Percentiles rank a stretch among this genome's conserved stretches.
Conservation (phyloP, 345 rosid genomes). For the Pugionium dolabratum region DNA sequence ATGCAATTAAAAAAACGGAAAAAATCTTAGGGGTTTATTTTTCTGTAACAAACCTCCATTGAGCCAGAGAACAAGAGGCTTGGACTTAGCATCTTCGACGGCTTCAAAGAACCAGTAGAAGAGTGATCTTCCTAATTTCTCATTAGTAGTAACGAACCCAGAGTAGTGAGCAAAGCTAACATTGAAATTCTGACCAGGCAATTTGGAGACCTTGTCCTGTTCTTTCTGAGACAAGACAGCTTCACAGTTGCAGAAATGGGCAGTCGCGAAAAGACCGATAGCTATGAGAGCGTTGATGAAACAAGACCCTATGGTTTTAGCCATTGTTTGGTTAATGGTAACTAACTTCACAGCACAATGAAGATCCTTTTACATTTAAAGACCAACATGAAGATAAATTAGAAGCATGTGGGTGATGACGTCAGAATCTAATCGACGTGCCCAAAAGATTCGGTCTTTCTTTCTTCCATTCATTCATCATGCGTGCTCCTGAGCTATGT, state of each 20-base stretch:
- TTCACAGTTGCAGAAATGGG: constrained; percentile 33
- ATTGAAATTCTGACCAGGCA: constrained; percentile 74
- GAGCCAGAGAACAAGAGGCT: constrained; percentile 92
- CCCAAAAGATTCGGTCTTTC: constrained; percentile 24
- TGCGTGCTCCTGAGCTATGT: constrained; percentile 20
- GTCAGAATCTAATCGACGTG: constrained; percentile 24
- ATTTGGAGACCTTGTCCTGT: constrained; percentile 57
- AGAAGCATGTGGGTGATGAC: constrained; percentile 31
- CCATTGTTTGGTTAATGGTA: constrained; percentile 28
- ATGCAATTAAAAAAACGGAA: neutral
- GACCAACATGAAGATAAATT: neutral
- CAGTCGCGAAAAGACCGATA: constrained; percentile 25
- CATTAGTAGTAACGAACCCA: constrained; percentile 70
- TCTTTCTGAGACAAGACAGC: constrained; percentile 49
- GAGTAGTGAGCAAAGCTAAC: constrained; percentile 71
- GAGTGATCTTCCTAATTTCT: constrained; percentile 66
- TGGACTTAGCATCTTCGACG: constrained; percentile 67
- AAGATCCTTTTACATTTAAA: constrained; percentile 20
- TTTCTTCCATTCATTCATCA: constrained; percentile 23
- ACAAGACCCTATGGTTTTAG: constrained; percentile 26
- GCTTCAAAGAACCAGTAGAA: constrained; percentile 91
- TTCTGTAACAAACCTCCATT: constrained; percentile 58
- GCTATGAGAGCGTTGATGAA: constrained; percentile 30
- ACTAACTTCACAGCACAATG: constrained; percentile 6
- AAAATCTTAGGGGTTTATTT: neutral